phyloP scores from a whole-genome alignment of 768 basidiomycete genomes.

The Boletus reticuloceps region DNA sequence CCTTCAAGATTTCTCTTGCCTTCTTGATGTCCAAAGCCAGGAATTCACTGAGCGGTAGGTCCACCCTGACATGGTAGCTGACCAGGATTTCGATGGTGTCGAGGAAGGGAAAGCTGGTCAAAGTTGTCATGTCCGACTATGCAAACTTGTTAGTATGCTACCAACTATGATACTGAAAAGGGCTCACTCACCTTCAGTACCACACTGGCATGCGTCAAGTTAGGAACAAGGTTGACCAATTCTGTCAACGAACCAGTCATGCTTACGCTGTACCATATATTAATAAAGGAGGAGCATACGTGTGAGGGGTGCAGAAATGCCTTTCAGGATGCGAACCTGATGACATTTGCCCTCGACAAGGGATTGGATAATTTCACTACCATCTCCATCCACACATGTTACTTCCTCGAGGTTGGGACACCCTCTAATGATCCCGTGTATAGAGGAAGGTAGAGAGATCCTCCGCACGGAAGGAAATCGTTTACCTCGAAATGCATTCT shows the following conservation, averaged over 20 bases:
- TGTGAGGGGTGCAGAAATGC: not conserved
- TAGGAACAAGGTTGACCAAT: constrained; percentile 6
- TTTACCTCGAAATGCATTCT: constrained; percentile 2
- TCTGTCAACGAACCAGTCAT: not conserved
- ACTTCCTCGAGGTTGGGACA: constrained; percentile 12
- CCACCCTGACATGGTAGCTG: too few relatives aligned
- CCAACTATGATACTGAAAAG: not conserved
- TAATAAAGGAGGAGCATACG: not conserved
- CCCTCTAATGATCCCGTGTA: constrained; percentile 7
- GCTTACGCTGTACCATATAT: not conserved
- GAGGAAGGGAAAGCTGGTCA: not conserved
- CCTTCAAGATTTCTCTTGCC: too few relatives aligned
- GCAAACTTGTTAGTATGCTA: not conserved
- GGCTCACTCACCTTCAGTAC: not conserved
- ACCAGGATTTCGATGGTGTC: not conserved
- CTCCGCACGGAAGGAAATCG: constrained; percentile 8
- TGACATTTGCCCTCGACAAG: constrained; percentile 5
- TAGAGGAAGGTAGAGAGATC: not conserved
- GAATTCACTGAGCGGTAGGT: too few relatives aligned
- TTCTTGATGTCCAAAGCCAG: too few relatives aligned
- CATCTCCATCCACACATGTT: constrained; percentile 2
- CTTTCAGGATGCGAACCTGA: constrained; percentile 3
- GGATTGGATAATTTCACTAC: constrained; percentile 1
- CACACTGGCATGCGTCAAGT: constrained; percentile 3
- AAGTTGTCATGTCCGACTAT: not conserved